A percentile compares a stretch with the other conserved stretches of the same genome.
Evolutionary conservation across 2,329 filamentous ascomycete genomes (phyloP).

Genomic region (Botrytis elliptica): DNA sequence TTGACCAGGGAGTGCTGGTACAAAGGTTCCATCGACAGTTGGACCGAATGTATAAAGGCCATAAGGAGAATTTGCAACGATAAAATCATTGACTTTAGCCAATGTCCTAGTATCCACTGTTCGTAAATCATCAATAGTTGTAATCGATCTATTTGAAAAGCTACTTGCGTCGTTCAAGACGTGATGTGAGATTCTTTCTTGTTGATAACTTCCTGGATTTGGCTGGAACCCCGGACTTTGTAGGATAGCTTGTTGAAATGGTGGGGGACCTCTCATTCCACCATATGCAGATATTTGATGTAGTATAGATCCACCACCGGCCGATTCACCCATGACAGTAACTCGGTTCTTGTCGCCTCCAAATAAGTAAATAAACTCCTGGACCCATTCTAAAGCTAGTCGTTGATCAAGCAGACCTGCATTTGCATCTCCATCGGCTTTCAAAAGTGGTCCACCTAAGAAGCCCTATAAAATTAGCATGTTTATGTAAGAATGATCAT

Average conservation of each 20-base stretch:
- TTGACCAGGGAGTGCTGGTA: constrained; percentile 46
- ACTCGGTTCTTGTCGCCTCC: constrained; percentile 52
- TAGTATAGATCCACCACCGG: constrained; percentile 53
- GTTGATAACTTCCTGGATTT: neutral
- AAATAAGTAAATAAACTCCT: constrained; percentile 52
- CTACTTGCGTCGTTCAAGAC: neutral
- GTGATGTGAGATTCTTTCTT: constrained; percentile 1
- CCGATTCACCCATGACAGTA: constrained; percentile 51
- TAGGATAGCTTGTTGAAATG: constrained; percentile 44
- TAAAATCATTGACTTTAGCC: neutral
- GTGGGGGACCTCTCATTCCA: constrained; percentile 39
- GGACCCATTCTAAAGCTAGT: constrained; percentile 47
- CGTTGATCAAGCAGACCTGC: constrained; percentile 53
- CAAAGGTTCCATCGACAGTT: constrained; percentile 49
- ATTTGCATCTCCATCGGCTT: constrained; percentile 40
- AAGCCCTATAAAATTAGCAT: constrained; percentile 26
- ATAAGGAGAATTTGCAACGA: neutral
- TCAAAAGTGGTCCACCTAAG: constrained; percentile 44
- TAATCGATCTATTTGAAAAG: neutral
- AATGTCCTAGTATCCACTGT: neutral
- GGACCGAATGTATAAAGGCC: constrained; percentile 35
- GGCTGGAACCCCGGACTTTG: constrained; percentile 34
- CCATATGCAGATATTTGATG: constrained; percentile 55
- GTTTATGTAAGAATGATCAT: neutral
- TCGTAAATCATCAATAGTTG: neutral